These are phyloP conservation scores for Halteria grandinella DNA, from an alignment of 73 alveolate genomes.

Conservation along the genomic window DNA sequence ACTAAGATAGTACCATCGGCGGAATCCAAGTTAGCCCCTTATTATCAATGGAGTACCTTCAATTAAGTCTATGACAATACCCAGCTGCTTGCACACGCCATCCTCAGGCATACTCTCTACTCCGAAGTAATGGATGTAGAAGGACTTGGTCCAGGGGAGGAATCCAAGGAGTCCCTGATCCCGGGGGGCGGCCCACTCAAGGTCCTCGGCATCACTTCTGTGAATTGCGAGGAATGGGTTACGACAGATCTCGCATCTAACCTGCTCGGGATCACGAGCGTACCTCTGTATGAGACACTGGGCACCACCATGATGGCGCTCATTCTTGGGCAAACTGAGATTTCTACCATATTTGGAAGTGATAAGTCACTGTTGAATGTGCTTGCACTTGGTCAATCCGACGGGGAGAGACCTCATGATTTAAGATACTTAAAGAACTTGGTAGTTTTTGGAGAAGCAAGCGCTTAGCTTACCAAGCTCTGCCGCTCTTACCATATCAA, in stretches of 20 bases:
- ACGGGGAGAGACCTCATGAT: background rate
- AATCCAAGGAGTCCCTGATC: too few species aligned
- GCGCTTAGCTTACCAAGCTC: too few species aligned
- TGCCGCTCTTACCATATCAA: too few species aligned
- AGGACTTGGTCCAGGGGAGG: too few species aligned
- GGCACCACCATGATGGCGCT: slow-evolving; percentile 40
- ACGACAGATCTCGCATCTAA: slow-evolving; percentile 74
- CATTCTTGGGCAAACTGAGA: slow-evolving; percentile 7
- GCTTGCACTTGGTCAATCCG: too few species aligned
- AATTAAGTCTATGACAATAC: slow-evolving; percentile 1
- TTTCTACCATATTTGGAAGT: slow-evolving; percentile 30
- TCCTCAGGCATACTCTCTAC: background rate
- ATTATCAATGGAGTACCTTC: slow-evolving; percentile 26
- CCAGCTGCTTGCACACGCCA: slow-evolving; percentile 2
- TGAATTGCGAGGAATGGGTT: slow-evolving; percentile 83
- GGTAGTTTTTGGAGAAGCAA: background rate
- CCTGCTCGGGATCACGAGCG: slow-evolving; percentile 64
- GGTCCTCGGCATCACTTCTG: slow-evolving; percentile 68
- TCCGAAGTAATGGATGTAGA: slow-evolving; percentile 17
- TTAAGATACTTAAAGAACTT: background rate
- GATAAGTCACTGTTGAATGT: slow-evolving; percentile 5
- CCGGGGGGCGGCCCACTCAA: slow-evolving; percentile 23
- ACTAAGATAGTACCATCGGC: too few species aligned
- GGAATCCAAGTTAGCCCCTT: too few species aligned
- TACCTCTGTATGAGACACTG: slow-evolving; percentile 78